Evolutionary conservation across 352 stramenopile species (phyloP), one percentile per base, ranked within the genome.

Genomic region (Globisporangium nodosum): DNA sequence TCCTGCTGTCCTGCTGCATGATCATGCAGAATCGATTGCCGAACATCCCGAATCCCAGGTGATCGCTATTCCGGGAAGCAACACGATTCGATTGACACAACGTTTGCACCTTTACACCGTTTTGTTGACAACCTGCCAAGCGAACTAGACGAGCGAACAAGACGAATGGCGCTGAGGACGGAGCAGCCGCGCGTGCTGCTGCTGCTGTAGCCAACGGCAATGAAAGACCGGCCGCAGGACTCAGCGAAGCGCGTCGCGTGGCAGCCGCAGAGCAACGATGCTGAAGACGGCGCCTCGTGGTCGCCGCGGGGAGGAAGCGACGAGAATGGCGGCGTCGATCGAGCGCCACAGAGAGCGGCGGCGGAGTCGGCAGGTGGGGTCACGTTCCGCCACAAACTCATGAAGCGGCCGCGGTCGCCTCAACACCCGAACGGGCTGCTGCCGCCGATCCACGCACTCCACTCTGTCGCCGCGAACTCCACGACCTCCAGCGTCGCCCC

Each of bases 381-480:
- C 35, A 49, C 37, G 24, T 55, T 61, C 18, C 55, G 47, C 16
- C 55, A 55, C 37, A 76, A 76, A 51, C 49, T 76, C 51, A 60
- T 72, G 48, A 78, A 76, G 68, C 70, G 65, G 18, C 70, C 65
- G 16, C 60, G 54, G 3, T 68, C 58, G 3, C 61, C 58, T 15
- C 56, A 46, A 13, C 55, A 52, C 20, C 21, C 33, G 37, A 21
- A 18, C 46, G n/a, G 27, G 51, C 18, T 52, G 1, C 31, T 74
- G 45, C 69, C 69, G 47, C 63, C 69, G 15, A 74, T 76, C 47
- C 47, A 59, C 39, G 30, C 27, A 5, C 11, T 16, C 37, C 11
- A 42, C 46, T n/a, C 33, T 27, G 52, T 9, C n/a, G 43, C 4
- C 8, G 31, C 31, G 31, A 35, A 8, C 31, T 35, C 31, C 31